Evolutionary conservation across 192 early-diverging fungal species (phyloP), one percentile per base, ranked within the genome.

Genomic region (Geranomyces michiganensis): DNA sequence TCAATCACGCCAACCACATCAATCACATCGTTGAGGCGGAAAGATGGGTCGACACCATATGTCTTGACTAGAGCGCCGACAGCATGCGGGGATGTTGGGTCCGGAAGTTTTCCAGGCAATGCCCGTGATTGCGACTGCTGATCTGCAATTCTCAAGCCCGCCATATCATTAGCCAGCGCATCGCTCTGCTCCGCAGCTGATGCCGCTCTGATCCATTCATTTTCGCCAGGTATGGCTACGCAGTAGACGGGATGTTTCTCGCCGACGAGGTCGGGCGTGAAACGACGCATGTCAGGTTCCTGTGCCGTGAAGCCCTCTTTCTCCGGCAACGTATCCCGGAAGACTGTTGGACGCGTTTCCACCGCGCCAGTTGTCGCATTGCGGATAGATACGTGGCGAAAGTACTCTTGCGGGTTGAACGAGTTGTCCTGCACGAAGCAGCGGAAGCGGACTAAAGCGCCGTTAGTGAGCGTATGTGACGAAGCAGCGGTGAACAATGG

Each of bases 341-440:
- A 70, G 7, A 70, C 27, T 21, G 58, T 70, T 46, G 56, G 26
- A 6, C 60, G 32, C 31, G 15, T 9, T 13, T 24, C 24, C 51
- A 17, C 64, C 27, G 71, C 77, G 27, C 77, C 77, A 4, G 72
- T 74, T n/a, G 32, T 46, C 10, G 14, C 0, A 45, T 78, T 64
- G 15, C 69, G 31, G 30, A 74, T 0, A 24, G 53, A 71, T 29
- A 74, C 32, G 15, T 70, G n/a, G 12, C 47, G 22, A 2, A 74
- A 47, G 59, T 76, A 79, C 46, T 76, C 71, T 51, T 79, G 71
- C 0, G 71, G 63, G 27, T 71, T 62, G 55, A 79, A 76, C 1
- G 74, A 75, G 56, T 79, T 79, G 60, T 79, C 78, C 47, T 79
- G 78, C n/a, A 79, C 74, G 71, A 76, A 76, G 43, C 65, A 75